Evolutionary conservation across 2,329 filamentous ascomycete genomes (phyloP), one percentile per base, ranked within the genome.

Genomic region (Scedosporium boydii): DNA sequence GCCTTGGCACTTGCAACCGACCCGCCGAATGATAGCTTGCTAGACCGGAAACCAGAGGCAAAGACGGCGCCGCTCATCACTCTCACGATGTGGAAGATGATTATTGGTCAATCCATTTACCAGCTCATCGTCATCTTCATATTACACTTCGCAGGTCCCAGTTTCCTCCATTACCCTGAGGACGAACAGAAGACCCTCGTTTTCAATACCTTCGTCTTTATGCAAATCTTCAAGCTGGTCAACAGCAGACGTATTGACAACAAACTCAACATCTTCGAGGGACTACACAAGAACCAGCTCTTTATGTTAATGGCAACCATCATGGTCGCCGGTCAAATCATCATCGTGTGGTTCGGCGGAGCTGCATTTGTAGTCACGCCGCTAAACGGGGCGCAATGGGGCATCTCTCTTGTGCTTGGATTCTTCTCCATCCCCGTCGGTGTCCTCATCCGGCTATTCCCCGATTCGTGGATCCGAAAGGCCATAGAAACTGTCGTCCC

Each of bases 1-100:
- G 85, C 85, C 14, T 80, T 88, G 34, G 85, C 84, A 7, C 77
- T 87, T 10, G 85, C 85, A 5, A 88, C 85, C 0, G 85, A 88
- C 66, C 82, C 83, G 3, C 85, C 85, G 0, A 81, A 80, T 1
- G 76, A 79, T 4, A 78, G 78, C 62, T 80, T 87, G 55, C 77
- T 88, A 16, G 73, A 86, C 64, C 78, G 85, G 26, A 89, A 89
- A 70, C 90, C 90, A 1, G 86, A 90, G 63, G 82, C 86, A 2
- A 92, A 91, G 70, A 87, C 84, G 34, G 87, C 88, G 6, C 81
- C 88, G 1, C 78, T 93, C 5, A 90, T 93, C 67, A 90, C 83
- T 2, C 76, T 87, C 55, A 87, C 84, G 48, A 93, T 93, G 90
- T 90, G 88, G 87, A 95, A 95, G 77, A 95, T 93, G 89, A 93